Conservation (phyloP, 495 filamentous ascomycete species). For the Talaromyces adpressus region DNA sequence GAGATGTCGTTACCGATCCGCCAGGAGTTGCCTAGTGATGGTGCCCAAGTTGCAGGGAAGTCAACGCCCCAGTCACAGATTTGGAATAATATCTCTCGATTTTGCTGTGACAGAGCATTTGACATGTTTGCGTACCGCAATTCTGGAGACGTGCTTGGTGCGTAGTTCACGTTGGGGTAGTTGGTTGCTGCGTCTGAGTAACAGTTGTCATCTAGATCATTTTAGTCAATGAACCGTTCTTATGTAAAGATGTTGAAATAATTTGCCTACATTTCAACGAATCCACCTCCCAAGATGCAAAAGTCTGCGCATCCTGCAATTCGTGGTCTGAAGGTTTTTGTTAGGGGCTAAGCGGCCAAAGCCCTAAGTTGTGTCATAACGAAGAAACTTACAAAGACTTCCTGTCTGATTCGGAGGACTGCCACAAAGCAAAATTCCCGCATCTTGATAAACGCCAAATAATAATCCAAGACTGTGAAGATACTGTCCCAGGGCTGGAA, state of each 20-base stretch:
- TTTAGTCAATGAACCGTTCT: neutral
- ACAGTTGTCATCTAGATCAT: slow-evolving; percentile 41
- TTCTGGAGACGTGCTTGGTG: slow-evolving; percentile 22
- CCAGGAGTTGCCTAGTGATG: slow-evolving; percentile 40
- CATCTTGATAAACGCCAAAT: slow-evolving; percentile 52
- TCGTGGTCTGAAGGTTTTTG: slow-evolving; percentile 28
- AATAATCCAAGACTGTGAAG: slow-evolving; percentile 41
- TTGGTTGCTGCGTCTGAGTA: slow-evolving; percentile 32
- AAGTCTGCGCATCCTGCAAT: slow-evolving; percentile 33
- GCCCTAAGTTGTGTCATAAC: neutral
- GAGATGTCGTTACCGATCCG: slow-evolving; percentile 51
- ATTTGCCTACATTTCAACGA: slow-evolving; percentile 33
- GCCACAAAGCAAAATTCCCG: slow-evolving; percentile 29
- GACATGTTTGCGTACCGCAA: slow-evolving; percentile 28
- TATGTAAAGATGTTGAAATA: neutral
- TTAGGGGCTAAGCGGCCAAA: slow-evolving; percentile 17
- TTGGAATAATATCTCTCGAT: slow-evolving; percentile 36
- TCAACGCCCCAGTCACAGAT: slow-evolving; percentile 49
- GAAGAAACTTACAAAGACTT: slow-evolving; percentile 19
- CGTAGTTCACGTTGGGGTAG: slow-evolving; percentile 34
- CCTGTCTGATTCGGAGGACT: slow-evolving; percentile 20
- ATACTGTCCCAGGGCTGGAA: slow-evolving; percentile 40
- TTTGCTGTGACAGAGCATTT: slow-evolving; percentile 14
- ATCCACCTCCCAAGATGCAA: slow-evolving; percentile 37
- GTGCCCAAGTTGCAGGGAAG: slow-evolving; percentile 42